Conservation (phyloP, 108 stramenopile species). For the Heterococcus sp. region DNA sequence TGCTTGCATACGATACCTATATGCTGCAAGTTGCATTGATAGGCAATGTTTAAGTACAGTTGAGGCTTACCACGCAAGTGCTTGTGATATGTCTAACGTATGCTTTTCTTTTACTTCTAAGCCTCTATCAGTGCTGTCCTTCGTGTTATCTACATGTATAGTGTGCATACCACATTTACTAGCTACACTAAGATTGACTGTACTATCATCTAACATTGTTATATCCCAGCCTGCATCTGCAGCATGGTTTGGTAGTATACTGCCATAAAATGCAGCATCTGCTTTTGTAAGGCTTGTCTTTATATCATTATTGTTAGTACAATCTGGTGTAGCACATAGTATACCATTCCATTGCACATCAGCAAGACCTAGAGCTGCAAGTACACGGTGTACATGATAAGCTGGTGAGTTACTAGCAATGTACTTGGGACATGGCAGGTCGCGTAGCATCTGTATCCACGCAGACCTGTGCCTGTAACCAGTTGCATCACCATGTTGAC, state of each 20-base stretch:
- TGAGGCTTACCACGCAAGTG: too few relatives aligned
- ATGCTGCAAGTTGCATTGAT: too few relatives aligned
- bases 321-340: too few relatives aligned
- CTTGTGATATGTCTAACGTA: too few relatives aligned
- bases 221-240: not conserved
- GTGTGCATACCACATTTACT: too few relatives aligned
- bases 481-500: conserved; percentile 4
- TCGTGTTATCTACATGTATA: too few relatives aligned
- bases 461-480: conserved; percentile 11
- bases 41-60: too few relatives aligned
- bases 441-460: not conserved
- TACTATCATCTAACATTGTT: conserved; percentile 21
- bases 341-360: not conserved
- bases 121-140: too few relatives aligned
- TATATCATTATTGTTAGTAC: too few relatives aligned
- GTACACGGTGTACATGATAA: conserved; percentile 17
- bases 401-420: conserved; percentile 25
- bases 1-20: too few relatives aligned
- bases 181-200: conserved; percentile 1
- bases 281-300: conserved; percentile 24
- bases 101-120: too few relatives aligned
- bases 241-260: not conserved
- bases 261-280: conserved; percentile 7
- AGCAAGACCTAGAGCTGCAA: conserved; percentile 16
- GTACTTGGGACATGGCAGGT: conserved; percentile 3